phyloP scores from a whole-genome alignment of 2,329 filamentous ascomycete genomes.

The Metarhizium sp. region DNA sequence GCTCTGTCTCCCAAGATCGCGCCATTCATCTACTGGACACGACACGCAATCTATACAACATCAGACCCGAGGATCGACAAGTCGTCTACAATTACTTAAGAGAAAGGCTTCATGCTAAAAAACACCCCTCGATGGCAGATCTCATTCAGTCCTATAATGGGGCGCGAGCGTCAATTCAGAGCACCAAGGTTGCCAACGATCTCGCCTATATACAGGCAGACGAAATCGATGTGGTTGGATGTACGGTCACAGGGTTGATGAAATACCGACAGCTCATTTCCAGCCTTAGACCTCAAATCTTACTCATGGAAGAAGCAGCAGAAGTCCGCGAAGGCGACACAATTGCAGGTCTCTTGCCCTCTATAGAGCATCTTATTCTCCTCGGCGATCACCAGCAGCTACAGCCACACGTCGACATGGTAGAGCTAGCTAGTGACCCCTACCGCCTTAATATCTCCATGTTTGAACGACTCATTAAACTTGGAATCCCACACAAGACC shows the following conservation, averaged over 20 bases:
- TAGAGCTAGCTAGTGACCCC: constrained; percentile 47
- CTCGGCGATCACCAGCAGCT: constrained; percentile 78
- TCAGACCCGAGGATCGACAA: constrained; percentile 1
- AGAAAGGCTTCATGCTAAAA: not conserved
- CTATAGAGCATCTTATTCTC: constrained; percentile 43
- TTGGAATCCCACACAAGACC: constrained; percentile 52
- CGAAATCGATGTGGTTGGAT: constrained; percentile 44
- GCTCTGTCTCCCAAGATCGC: not conserved
- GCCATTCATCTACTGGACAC: not conserved
- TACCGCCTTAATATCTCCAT: constrained; percentile 65
- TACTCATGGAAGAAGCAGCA: constrained; percentile 73
- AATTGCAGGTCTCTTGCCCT: constrained; percentile 36
- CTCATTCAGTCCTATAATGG: constrained; percentile 40
- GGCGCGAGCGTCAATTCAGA: constrained; percentile 41
- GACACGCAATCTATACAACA: not conserved
- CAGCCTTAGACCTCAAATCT: constrained; percentile 53
- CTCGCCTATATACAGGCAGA: constrained; percentile 27
- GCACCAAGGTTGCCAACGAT: constrained; percentile 50
- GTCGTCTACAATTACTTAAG: constrained; percentile 2
- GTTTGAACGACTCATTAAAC: constrained; percentile 68
- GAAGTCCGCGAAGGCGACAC: constrained; percentile 61
- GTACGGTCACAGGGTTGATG: constrained; percentile 70
- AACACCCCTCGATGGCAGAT: constrained; percentile 11
- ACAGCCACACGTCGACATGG: constrained; percentile 56
- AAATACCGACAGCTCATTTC: constrained; percentile 68